Conservation (phyloP, 371 early-diverging fungal species). For the Rhizopus sp. region DNA sequence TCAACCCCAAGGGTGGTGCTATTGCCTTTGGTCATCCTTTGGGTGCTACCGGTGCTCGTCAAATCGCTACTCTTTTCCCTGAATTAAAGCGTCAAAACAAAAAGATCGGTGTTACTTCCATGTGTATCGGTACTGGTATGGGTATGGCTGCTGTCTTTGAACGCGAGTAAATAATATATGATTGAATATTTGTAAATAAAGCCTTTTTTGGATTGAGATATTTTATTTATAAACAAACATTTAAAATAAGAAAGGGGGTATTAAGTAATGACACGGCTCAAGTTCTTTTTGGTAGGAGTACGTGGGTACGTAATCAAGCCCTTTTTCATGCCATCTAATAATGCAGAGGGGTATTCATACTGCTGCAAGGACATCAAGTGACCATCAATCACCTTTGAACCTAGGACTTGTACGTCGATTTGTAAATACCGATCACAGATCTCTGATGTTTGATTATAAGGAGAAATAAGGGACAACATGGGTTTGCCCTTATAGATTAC, state of each 20-base stretch:
- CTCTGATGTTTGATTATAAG: slow-evolving; percentile 20
- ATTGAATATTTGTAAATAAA: slow-evolving; percentile 3
- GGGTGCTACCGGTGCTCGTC: slow-evolving; percentile 95
- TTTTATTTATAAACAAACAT: not conserved
- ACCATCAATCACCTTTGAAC: slow-evolving; percentile 38
- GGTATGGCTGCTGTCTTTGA: slow-evolving; percentile 95
- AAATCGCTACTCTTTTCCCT: slow-evolving; percentile 92
- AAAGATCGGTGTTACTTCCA: slow-evolving; percentile 86
- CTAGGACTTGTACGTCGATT: slow-evolving; percentile 48
- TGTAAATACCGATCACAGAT: slow-evolving; percentile 26
- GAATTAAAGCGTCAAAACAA: slow-evolving; percentile 89
- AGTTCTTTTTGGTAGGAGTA: not conserved
- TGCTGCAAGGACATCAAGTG: slow-evolving; percentile 31
- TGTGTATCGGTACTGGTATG: slow-evolving; percentile 98
- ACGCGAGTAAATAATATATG: slow-evolving; percentile 64
- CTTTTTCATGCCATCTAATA: slow-evolving; percentile 17
- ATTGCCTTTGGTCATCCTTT: slow-evolving; percentile 68
- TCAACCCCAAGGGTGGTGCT: slow-evolving; percentile 98
- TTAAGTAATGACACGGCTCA: not conserved
- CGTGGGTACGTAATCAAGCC: slow-evolving; percentile 1
- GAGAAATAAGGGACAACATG: slow-evolving; percentile 37
- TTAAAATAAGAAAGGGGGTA: not conserved
- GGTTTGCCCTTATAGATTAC: not conserved
- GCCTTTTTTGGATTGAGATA: not conserved
- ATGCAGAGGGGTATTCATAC: slow-evolving; percentile 19